A percentile compares a stretch with the other conserved stretches of the same genome.
These are phyloP conservation scores for Orbilia oligospora DNA, from an alignment of 2,329 filamentous ascomycete genomes.

Conservation along the genomic window DNA sequence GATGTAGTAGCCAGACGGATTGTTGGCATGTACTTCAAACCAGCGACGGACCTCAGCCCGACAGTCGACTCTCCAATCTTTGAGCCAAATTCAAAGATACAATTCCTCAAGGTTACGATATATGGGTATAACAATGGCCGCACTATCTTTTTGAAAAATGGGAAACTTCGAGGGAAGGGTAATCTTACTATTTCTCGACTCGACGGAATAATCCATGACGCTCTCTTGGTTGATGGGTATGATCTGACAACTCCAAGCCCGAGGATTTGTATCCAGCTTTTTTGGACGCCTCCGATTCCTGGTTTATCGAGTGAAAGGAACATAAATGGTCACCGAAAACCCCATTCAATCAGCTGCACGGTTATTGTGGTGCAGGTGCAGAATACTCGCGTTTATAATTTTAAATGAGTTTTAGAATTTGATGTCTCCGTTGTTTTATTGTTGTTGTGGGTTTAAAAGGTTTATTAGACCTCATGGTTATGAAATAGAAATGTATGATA, in stretches of 20 bases:
- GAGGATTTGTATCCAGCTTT: neutral
- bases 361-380: neutral
- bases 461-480: neutral
- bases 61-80: neutral
- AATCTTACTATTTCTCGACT: neutral
- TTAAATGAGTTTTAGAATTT: neutral
- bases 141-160: neutral
- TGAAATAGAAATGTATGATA: neutral
- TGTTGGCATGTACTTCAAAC: neutral
- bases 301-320: neutral
- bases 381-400: neutral
- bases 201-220: slow-evolving; percentile 1
- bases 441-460: neutral
- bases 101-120: neutral
- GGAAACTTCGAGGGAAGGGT: neutral
- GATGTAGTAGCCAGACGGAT: neutral
- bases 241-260: neutral
- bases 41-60: neutral
- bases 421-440: neutral
- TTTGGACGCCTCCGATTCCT: neutral
- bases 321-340: neutral
- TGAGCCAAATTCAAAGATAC: neutral
- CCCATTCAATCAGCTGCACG: neutral
- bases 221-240: neutral
- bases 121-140: neutral